These are phyloP conservation scores for Solanum stenotomum DNA, from an alignment of 257 asterid genomes.

Conservation along the genomic window DNA sequence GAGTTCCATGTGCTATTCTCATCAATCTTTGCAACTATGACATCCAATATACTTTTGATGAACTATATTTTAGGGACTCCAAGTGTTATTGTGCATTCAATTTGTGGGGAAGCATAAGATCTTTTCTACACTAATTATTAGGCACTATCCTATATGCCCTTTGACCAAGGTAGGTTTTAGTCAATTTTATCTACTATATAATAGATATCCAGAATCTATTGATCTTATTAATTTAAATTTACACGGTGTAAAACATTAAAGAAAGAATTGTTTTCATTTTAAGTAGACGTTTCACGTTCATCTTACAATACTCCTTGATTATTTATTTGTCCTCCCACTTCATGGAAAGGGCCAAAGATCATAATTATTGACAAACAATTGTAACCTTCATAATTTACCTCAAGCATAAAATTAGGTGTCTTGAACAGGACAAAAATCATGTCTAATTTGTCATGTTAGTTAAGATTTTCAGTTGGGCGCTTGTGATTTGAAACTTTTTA, in stretches of 20 bases:
- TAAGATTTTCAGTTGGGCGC: background rate
- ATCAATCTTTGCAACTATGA: background rate
- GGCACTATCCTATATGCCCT: background rate
- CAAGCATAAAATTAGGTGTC: background rate
- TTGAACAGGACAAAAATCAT: background rate
- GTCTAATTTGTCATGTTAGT: background rate
- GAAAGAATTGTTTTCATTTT: background rate
- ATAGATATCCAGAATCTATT: background rate
- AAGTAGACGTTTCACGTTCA: background rate
- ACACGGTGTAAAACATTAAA: background rate
- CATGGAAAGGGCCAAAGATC: background rate
- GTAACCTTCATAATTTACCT: background rate
- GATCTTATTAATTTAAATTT: background rate
- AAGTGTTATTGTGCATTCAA: background rate
- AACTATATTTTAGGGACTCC: background rate
- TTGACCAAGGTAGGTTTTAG: background rate
- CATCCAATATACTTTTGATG: background rate
- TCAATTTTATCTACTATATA: background rate
- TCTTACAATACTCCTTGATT: background rate
- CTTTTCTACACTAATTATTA: background rate
- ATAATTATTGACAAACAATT: background rate
- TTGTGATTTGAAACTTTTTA: background rate
- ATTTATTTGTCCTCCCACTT: background rate
- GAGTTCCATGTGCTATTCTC: background rate
- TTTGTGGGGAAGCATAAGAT: background rate